Evolutionary conservation across 1,284 basidiomycete species (phyloP), one percentile per base, ranked within the genome.

Genomic region (Cryptococcus deneoformans): DNA sequence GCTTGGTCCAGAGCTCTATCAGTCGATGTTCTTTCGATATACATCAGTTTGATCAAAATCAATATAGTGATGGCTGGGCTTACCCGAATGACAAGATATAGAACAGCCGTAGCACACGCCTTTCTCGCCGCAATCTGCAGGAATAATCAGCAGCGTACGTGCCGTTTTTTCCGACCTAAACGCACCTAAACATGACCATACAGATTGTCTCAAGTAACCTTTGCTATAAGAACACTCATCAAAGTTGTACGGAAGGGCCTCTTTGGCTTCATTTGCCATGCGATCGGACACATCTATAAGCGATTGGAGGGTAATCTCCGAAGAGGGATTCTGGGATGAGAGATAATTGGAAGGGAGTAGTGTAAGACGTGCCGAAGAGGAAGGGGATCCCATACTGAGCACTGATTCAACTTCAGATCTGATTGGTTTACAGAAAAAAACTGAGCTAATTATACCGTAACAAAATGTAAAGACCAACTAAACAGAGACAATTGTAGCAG

Each of bases 81-180:
- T 47, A 77, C 76, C 73, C 0, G 71, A 63, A 61, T 78, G 77
- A 64, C 77, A 78, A 2, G 70, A 72, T 38, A 78, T 75, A 3
- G 73, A 74, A 61, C 77, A 78, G 8, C 75, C 75, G 57, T 78
- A 77, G 55, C 77, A 78, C 0, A 77, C 55, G 89, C 65, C 60
- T 69, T 65, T 56, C 70, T 71, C 14, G 75, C 78, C 16, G 75
- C 72, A 59, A 77, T 77, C 54, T 65, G 49, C 78, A 57, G 47
- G 3, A 8, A 24, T 14, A 20, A 20, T 29, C 47, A 39, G 39
- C 16, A 35, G 48, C n/a, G 4, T 10, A 10, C 24, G 10, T 36
- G 34, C 8, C 46, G 12, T 10, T 34, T 29, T 11, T 29, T 14
- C 2, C 11, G 7, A 29, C 20, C 8, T 47, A 34, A 14, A n/a